Base-by-base conservation (phyloP, 202 grass and related monocot species). In the Hordeum pubiflorum region DNA sequence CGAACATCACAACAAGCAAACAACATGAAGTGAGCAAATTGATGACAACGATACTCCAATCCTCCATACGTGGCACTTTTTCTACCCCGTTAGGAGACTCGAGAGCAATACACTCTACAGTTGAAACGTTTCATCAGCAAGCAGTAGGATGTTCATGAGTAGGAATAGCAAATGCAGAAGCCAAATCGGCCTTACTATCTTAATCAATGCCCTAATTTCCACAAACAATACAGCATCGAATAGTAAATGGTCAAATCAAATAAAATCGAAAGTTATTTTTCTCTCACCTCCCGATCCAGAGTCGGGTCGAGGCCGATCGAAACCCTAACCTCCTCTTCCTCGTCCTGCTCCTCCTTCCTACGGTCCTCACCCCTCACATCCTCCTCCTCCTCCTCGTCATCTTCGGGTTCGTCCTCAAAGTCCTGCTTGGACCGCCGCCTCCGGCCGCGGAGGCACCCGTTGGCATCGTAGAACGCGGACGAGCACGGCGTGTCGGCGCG, bases 291-390 rank as follows among this genome's bases (percentile, higher is more conserved):
- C 44, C 84, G 63, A 87, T 99, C 97, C 44, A 99, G 85, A 20
- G 97, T 91, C 1, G 97, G 97, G 90, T 99, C 97, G 34, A 96
- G 91, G 37, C 92, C 97, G 29, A 96, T 90, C 5, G 84, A 93
- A 91, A 88, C 79, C 89, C 91, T 90, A 90, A 99, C 65, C 39
- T 86, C 89, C 15, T 90, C 89, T 38, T 85, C 97, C 6, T 99
- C 97, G 58, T 83, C 84, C 18, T 60, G 80, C 77, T 58, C 84
- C 64, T 61, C 81, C 41, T 63, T 74, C 68, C 63, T 39, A 6
- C 27, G 41, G 40, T 18, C 81, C 21, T 33, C 55, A 0, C 7
- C 56, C 54, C 44, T 59, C 43, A 46, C 43, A n/a, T 50, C 40
- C 29, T 72, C 75, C 0, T 46, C 84, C 3, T 64, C 79, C 2